Base-by-base conservation (phyloP, 2,329 filamentous ascomycete species). In the Boeremia exigua region DNA sequence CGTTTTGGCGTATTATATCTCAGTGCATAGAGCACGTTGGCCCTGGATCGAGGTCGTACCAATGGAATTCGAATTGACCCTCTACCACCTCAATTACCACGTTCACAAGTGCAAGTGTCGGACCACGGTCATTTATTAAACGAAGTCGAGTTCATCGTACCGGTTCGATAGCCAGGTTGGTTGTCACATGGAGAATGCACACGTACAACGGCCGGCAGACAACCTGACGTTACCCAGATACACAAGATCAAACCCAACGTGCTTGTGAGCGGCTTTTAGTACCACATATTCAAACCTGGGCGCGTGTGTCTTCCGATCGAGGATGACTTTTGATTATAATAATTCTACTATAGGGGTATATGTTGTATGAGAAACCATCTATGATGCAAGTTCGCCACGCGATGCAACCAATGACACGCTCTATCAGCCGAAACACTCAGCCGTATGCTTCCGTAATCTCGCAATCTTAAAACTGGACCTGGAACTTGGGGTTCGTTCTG, bases 401-500 rank as follows among this genome's bases (percentile, higher is more conserved):
- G 28, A 53, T 40, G 27, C 33, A 51, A 38, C 2, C n/a, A 19
- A 12, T 3, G 4, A 15, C n/a, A 11, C 11, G 12, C 32, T 15
- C 9, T 19, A n/a, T 17, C 12, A n/a, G 10, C 9, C 39, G 2
- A 10, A 14, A 30, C 11, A 32, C 17, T 34, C 11, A 33, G n/a
- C 14, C 3, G 34, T 25, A 15, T 12, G 7, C 9, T 7, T 12
- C 4, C 5, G 10, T 6, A 28, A 15, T 6, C 27, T 3, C 2
- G 14, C 27, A 11, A 23, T 3, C 19, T 51, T 51, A 56, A 3
- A 78, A 69, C 30, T 72, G 68, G n/a, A 78, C 67, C 50, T 74
- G 69, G 33, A 76, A 77, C 37, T 59, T 74, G 3, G 75, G 72
- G 56, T 72, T 75, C 39, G 71, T 81, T 52, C 81, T 68, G 38